Base-by-base conservation (phyloP, 768 basidiomycete genomes). In the Russula vinacea region DNA sequence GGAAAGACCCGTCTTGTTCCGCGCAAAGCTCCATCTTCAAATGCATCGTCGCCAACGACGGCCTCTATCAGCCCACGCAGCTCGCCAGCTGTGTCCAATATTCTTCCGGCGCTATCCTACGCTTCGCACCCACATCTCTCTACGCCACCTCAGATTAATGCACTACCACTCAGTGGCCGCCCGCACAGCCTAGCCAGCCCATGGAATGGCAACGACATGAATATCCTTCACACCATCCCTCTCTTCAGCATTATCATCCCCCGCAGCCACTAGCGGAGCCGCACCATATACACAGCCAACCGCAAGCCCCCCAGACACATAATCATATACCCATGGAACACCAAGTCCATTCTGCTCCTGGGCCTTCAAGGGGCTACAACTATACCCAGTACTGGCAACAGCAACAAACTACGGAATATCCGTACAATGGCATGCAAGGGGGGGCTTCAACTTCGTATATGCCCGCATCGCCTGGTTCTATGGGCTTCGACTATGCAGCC, bases 1-100 rank as follows among this genome's bases (percentile, higher is more conserved):
- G 86, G 87, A 3, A 82, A 82, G 75, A 87, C 85, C 10, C 80
- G 86, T 24, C 78, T 88, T 2, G 82, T 89, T 0, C 74, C 85
- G 0, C 74, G 83, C 16, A 79, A 81, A 65, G 73, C 79, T 13
- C 72, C 75, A 22, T 65, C 64, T 33, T 77, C 80, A 7, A 75
- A 78, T 10, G 79, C 83, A n/a, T 64, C 61, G 7, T 70, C 69
- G 13, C 68, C 64, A 17, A 66, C 68, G 14, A 56, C 57, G n/a
- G 56, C 68, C 26, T 77, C 79, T 19, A 70, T 72, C 9, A 75
- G 76, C 49, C 73, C 78, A 17, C 69, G 69, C 44, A 69, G 67
- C 16, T 70, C 71, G 17, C 72, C 73, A 10, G 62, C 51, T 37
- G 14, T 58, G 33, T 56, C 65, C 26, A 61, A 58, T 32, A 58